A percentile compares a stretch with the other conserved stretches of the same genome.
These are phyloP conservation scores for Fagus crenata DNA, from an alignment of 306 rosid genomes.

Conservation along the genomic window DNA sequence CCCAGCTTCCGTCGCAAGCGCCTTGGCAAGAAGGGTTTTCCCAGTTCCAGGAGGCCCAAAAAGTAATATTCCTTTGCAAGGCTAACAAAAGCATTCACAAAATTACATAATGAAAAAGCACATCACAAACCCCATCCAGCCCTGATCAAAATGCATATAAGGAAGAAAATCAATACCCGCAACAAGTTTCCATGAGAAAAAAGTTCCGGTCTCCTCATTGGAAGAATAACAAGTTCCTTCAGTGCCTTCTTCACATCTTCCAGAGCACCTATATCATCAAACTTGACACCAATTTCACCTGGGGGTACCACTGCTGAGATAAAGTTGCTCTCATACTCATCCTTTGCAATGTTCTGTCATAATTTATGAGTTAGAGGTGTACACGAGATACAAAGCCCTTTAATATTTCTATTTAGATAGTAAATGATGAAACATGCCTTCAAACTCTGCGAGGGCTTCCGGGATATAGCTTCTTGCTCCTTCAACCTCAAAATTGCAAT, in stretches of 20 bases:
- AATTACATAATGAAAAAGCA: conserved; percentile 24
- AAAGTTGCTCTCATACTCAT: conserved; percentile 91
- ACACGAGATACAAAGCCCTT: not conserved
- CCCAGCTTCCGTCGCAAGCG: conserved; percentile 97
- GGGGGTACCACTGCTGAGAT: conserved; percentile 91
- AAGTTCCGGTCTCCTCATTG: conserved; percentile 94
- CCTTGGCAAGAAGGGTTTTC: conserved; percentile 97
- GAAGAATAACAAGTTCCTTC: conserved; percentile 93
- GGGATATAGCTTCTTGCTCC: conserved; percentile 64
- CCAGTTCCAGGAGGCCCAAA: conserved; percentile 99
- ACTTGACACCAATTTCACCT: conserved; percentile 94
- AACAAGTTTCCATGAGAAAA: conserved; percentile 89
- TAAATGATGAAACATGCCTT: conserved; percentile 57
- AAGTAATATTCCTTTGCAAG: conserved; percentile 95
- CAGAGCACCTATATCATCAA: conserved; percentile 94
- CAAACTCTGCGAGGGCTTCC: conserved; percentile 78
- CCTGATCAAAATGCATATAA: conserved; percentile 18
- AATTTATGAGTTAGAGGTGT: conserved; percentile 26
- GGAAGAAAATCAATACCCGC: conserved; percentile 60
- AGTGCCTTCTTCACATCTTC: conserved; percentile 92
- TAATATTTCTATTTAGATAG: conserved; percentile 11
- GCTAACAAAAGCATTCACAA: conserved; percentile 49
- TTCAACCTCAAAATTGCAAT: conserved; percentile 74
- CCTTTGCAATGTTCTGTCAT: conserved; percentile 86
- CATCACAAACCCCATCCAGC: conserved; percentile 10